A percentile compares a stretch with the other conserved stretches of the same genome.
Conservation (phyloP, 2,329 filamentous ascomycete genomes). For the Penicillium sclerotiorum region DNA sequence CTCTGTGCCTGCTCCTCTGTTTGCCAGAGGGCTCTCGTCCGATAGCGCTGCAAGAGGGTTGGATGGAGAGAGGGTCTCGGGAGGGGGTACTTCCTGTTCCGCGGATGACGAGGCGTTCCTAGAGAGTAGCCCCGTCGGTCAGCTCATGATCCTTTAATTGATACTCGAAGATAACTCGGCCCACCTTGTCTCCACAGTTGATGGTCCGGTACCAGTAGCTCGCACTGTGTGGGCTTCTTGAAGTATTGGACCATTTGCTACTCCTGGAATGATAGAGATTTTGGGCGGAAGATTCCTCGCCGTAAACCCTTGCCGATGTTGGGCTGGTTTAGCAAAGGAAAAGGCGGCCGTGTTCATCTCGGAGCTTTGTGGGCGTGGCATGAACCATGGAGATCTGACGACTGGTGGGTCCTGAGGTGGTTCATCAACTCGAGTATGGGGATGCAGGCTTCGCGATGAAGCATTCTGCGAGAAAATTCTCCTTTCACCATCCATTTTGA, state of each 20-base stretch:
- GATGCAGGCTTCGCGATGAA: not conserved
- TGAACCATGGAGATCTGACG: slow-evolving; percentile 16
- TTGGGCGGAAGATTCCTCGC: slow-evolving; percentile 20
- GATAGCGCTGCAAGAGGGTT: too few species aligned
- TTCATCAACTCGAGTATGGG: not conserved
- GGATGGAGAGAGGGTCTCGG: too few species aligned
- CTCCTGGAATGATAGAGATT: not conserved
- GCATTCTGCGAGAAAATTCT: not conserved
- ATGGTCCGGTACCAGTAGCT: not conserved
- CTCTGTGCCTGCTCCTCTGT: too few species aligned
- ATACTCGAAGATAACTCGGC: not conserved
- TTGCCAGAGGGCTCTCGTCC: too few species aligned
- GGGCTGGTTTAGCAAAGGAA: slow-evolving; percentile 37
- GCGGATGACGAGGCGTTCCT: too few species aligned
- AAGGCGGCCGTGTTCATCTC: slow-evolving; percentile 33
- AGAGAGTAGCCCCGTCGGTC: too few species aligned
- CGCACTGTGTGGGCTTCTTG: not conserved
- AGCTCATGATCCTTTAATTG: too few species aligned
- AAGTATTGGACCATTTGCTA: not conserved
- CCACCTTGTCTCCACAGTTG: not conserved
- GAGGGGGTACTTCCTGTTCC: too few species aligned
- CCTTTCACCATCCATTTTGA: not conserved
- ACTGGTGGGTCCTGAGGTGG: not conserved
- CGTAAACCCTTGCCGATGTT: slow-evolving; percentile 26
- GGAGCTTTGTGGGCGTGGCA: slow-evolving; percentile 36